Evolutionary conservation across 371 early-diverging fungal genomes (phyloP), one percentile per base, ranked within the genome.

Genomic region (Rhizopus stolonifer): DNA sequence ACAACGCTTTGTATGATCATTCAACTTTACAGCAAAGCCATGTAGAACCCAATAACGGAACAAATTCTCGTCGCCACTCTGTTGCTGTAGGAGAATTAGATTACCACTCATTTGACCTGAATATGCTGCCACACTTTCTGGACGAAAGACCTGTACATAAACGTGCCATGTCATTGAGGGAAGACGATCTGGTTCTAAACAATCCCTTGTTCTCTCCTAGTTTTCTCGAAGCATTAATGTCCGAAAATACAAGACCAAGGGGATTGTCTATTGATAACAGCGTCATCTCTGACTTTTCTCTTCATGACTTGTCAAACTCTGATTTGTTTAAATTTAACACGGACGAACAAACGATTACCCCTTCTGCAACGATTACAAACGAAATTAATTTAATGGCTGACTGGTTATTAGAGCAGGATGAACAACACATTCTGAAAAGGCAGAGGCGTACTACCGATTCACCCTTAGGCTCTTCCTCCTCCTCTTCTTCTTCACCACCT

Each of bases 201-300:
- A 10, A 29, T 29, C 31, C 31, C 10, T 81, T 84, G 66, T 84
- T 84, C 36, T 75, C 82, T 15, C 74, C 84, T 22, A 77, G 74
- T 36, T 82, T 84, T 52, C 67, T 78, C 33, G 81, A 82, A 21
- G 31, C 31, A 10, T 10, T 29, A 10, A 29, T 29, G 31, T 26
- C 18, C 22, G 25, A 14, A 31, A n/a, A 29, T 29, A 29, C 17
- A 24, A 54, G 39, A 29, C 42, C 42, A 18, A 42, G 42, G 15
- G 42, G 15, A 19, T 19, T 42, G 15, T 42, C 42, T 7, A 21
- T 42, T 4, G 42, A 42, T 21, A 42, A 15, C 10, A 49, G 48
- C 0, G 47, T 50, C 14, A 43, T 60, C 15, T 67, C 71, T 14
- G 69, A 62, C 47, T 54, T 70, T 3, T 67, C 69, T 14, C 65